Evolutionary conservation across 306 rosid genomes (phyloP), one percentile per base, ranked within the genome.

Genomic region (Inga leiocalycina): DNA sequence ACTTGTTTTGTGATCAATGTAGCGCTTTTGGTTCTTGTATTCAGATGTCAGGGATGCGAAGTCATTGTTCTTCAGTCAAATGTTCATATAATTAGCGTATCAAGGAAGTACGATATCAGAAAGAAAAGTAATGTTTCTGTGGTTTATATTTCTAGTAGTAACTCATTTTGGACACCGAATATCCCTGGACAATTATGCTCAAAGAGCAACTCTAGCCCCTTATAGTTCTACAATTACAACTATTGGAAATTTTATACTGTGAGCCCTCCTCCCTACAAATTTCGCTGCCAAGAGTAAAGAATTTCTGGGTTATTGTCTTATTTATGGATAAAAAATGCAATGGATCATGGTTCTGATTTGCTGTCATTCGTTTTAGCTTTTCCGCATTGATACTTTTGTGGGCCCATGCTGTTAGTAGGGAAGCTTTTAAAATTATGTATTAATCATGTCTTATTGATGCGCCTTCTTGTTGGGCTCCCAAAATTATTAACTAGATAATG

Each of bases 61-160:
- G 89, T 83, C 90, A 78, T 88, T 86, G 87, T 79, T 80, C 88
- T 85, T 78, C 66, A 74, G 71, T 77, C 85, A 65, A 86, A 77
- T 86, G 92, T 89, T 79, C 81, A 87, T 89, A 91, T 86, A 80
- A 89, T 82, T 62, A 80, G 64, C 46, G 81, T 82, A 62, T 89
- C 64, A 91, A 88, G 86, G 89, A 91, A 71, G 81, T 81, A 80
- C 86, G 89, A 44, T 84, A 74, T 78, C 52, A 46, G 86, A 78
- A 76, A 41, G 66, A 84, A 82, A 69, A 71, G 75, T 89, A 20
- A 76, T 74, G 75, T 79, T 72, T 76, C 54, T 73, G 22, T 62
- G 74, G 35, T 66, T 54, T 77, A 35, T 64, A 62, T 54, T 65
- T 49, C 14, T 79, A 57, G 74, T 71, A 52, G 66, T 71, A 61